phyloP scores from a whole-genome alignment of 2,329 filamentous ascomycete genomes.

The Cyanodermella asteris region DNA sequence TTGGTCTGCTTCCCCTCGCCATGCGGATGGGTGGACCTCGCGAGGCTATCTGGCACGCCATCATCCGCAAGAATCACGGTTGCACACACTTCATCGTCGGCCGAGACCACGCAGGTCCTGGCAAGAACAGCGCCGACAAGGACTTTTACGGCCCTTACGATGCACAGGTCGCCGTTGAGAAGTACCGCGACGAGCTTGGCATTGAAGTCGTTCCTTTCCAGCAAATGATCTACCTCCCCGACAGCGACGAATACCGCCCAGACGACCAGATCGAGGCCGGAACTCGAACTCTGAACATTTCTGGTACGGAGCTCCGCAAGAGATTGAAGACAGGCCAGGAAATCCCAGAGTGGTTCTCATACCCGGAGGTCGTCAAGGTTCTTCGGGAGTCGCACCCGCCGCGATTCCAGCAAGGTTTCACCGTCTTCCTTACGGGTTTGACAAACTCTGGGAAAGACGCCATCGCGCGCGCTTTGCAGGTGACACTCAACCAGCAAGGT shows the following conservation, averaged over 20 bases:
- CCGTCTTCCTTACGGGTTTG: conserved; percentile 92
- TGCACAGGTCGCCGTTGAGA: conserved; percentile 85
- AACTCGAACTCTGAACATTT: conserved; percentile 71
- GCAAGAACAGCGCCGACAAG: conserved; percentile 90
- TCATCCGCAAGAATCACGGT: conserved; percentile 99
- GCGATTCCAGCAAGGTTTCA: conserved; percentile 83
- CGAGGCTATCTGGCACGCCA: conserved; percentile 98
- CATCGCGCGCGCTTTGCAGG: conserved; percentile 83
- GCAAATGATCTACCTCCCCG: conserved; percentile 97
- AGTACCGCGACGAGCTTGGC: conserved; percentile 88
- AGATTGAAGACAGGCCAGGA: conserved; percentile 79
- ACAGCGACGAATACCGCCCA: conserved; percentile 88
- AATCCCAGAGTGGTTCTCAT: conserved; percentile 98
- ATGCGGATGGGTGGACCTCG: conserved; percentile 99
- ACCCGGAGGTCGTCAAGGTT: conserved; percentile 93
- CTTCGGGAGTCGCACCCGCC: conserved; percentile 91
- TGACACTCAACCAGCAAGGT: conserved; percentile 94
- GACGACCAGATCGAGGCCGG: conserved; percentile 73
- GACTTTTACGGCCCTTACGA: conserved; percentile 98
- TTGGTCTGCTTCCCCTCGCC: conserved; percentile 81
- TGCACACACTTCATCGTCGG: conserved; percentile 98
- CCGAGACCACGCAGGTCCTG: conserved; percentile 90
- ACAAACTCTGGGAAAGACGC: conserved; percentile 94
- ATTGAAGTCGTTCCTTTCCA: conserved; percentile 99
- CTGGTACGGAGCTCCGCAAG: conserved; percentile 72